Evolutionary conservation across 495 filamentous ascomycete species (phyloP).

Genomic region (Daldinia concentrica): DNA sequence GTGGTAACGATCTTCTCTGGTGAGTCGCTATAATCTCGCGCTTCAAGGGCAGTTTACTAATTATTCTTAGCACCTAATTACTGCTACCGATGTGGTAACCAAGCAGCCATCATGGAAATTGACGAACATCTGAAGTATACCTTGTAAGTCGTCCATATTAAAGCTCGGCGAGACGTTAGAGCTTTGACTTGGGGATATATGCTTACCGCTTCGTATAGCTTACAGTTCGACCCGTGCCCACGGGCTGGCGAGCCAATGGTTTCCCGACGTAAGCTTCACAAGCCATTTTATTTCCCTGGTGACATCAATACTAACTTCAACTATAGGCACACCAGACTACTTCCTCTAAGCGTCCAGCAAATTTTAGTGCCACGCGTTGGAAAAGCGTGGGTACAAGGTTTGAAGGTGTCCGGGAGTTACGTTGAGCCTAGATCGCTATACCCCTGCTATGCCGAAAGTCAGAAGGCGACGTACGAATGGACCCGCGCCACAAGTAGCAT

Average conservation of each 20-base stretch:
- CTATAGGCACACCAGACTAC: constrained; percentile 88
- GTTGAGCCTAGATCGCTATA: constrained; percentile 34
- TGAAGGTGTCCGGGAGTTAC: constrained; percentile 31
- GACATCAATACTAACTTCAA: constrained; percentile 35
- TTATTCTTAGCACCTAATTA: constrained; percentile 82
- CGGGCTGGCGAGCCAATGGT: constrained; percentile 98
- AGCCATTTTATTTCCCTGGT: constrained; percentile 2
- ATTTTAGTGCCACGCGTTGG: constrained; percentile 31
- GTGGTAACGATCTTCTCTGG: constrained; percentile 99
- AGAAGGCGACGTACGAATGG: constrained; percentile 14
- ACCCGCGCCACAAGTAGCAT: constrained; percentile 16
- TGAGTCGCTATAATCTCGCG: constrained; percentile 51
- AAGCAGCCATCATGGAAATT: constrained; percentile 99
- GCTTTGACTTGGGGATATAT: constrained; percentile 12
- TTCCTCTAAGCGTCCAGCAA: constrained; percentile 74
- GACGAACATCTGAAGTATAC: constrained; percentile 99
- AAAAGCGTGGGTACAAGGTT: constrained; percentile 34
- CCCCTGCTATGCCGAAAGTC: constrained; percentile 31
- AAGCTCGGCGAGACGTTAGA: constrained; percentile 6
- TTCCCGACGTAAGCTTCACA: constrained; percentile 73
- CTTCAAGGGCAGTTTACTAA: constrained; percentile 12
- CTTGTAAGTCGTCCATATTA: constrained; percentile 74
- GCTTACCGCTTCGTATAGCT: constrained; percentile 62
- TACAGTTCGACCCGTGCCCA: constrained; percentile 99
- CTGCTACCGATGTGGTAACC: constrained; percentile 98